Evolutionary conservation across 345 rosid genomes (phyloP), one percentile per base, ranked within the genome.

Genomic region (Hibiscus syriacus): DNA sequence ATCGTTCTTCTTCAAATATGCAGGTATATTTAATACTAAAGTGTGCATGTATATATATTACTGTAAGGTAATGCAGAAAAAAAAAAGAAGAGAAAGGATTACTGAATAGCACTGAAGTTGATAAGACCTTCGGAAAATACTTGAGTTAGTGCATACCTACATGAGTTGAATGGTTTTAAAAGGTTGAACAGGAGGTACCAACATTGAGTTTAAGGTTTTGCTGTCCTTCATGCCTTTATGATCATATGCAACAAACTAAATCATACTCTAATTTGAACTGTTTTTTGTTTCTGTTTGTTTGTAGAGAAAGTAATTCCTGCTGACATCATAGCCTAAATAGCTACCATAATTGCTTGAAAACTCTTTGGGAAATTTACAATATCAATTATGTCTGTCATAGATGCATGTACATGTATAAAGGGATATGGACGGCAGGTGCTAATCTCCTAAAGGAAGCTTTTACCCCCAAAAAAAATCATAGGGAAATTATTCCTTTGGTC

Each of bases 1-100:
- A 27, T 90, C 94, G 20, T 93, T 93, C 77, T 93, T 93, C 85
- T 90, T 90, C 87, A 93, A 93, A 90, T 93, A 93, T 79, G 97
- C 97, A 77, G 97, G 98, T 93, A 68, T 67, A 57, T 64, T 12
- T 30, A 3, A 3, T 49, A 17, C 9, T 27, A 6, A 41, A 38
- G 4, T 43, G 0, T 60, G 26, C 1, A 2, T 34, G 22, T 4
- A 23, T 12, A 3, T 52, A 11, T 61, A 22, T 11, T 6, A 12
- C 48, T 22, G 3, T 58, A 58, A 39, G 50, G 8, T 61, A 19
- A 38, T 23, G 14, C 27, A 16, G 20, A 32, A 39, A 12, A 36
- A 19, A 12, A 6, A 6, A 39, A 39, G 32, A 23, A 39, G 17
- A 61, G n/a, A 61, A 39, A 11, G 30, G 32, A 41, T 38, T 39